These are phyloP conservation scores for Nakazawaea pomicola DNA, from an alignment of 805 yeast species.

Conservation along the genomic window DNA sequence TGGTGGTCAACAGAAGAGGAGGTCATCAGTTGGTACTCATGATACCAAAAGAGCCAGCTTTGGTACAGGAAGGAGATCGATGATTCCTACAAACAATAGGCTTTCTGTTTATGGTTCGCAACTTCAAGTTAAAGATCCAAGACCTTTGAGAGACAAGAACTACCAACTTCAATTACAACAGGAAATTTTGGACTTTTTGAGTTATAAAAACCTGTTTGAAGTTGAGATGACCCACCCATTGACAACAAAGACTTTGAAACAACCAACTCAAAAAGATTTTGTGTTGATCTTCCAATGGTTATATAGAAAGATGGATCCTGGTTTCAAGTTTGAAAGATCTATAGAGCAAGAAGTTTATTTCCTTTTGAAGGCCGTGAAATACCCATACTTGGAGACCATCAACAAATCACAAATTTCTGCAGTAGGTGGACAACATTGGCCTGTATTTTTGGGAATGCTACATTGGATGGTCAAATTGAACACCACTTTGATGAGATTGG, in stretches of 20 bases:
- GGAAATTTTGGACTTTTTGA: slow-evolving; percentile 61
- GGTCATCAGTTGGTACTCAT: neutral
- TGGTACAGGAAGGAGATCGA: slow-evolving; percentile 2
- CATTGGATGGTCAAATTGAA: slow-evolving; percentile 73
- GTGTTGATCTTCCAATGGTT: slow-evolving; percentile 74
- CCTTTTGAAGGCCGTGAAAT: slow-evolving; percentile 57
- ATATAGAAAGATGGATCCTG: slow-evolving; percentile 74
- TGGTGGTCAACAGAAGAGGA: slow-evolving; percentile 3
- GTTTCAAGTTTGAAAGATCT: slow-evolving; percentile 59
- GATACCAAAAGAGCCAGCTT: slow-evolving; percentile 7
- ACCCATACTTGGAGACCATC: slow-evolving; percentile 77
- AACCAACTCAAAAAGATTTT: slow-evolving; percentile 87
- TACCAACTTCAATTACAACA: slow-evolving; percentile 64
- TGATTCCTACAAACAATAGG: slow-evolving; percentile 6
- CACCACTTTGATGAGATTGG: slow-evolving; percentile 35
- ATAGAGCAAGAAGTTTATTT: slow-evolving; percentile 73
- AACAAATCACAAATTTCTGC: slow-evolving; percentile 85
- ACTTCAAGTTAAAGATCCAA: slow-evolving; percentile 42
- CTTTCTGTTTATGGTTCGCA: slow-evolving; percentile 7
- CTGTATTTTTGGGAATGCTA: slow-evolving; percentile 71
- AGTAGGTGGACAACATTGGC: slow-evolving; percentile 90
- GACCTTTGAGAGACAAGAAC: slow-evolving; percentile 72
- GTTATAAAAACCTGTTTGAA: slow-evolving; percentile 57
- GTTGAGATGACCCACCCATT: slow-evolving; percentile 68
- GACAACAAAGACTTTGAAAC: slow-evolving; percentile 55